Evolutionary conservation across 225 moss, liverwort and hornwort species (phyloP), one percentile per base, ranked within the genome.

Genomic region (Physcomitrium patens): DNA sequence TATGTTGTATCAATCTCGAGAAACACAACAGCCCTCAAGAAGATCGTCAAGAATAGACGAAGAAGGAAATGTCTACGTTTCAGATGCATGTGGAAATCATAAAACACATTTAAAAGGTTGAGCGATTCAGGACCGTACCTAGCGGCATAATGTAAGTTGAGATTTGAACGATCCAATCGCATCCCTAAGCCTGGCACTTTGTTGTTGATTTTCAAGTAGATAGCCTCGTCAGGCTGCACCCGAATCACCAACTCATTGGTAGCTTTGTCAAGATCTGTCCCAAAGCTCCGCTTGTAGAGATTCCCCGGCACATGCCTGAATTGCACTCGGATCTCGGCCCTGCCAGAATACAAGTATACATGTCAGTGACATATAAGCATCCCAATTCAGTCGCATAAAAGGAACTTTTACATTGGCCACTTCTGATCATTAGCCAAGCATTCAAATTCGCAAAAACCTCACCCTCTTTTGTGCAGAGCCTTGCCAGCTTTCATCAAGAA

Each of bases 401-500:
- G 13, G 13, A 1, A 59, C 11, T 37, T 37, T 0, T 37, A 37
- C 5, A 37, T 37, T 47, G 26, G 16, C 16, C 11, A 46, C 23
- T 59, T 27, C 19, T 37, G 61, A 72, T 19, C 31, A 71, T 14
- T 10, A 0, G 28, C 20, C 12, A 56, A 24, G 12, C 10, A 15
- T 28, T 52, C 4, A 37, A 62, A 50, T 10, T 9, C 27, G 16
- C 11, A 28, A 42, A 1, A 56, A 26, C 74, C 24, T 51, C 77
- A 95, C 95, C 95, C 75, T 82, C 87, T 90, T 26, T 74, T 91
- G 66, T 93, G 93, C 55, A 96, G 82, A 58, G 96, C 96, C 76
- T 96, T 96, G 3, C 93, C 96, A 60, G 93, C 96, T 83, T 93
- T 96, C 93, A 96, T 92, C 60, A 96, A 84, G 78, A 96, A 96